Percentiles rank a stretch among this genome's conserved stretches.
These are phyloP conservation scores for Nelumbo lutea DNA, from an alignment of 164 flowering plant species.

Conservation along the genomic window DNA sequence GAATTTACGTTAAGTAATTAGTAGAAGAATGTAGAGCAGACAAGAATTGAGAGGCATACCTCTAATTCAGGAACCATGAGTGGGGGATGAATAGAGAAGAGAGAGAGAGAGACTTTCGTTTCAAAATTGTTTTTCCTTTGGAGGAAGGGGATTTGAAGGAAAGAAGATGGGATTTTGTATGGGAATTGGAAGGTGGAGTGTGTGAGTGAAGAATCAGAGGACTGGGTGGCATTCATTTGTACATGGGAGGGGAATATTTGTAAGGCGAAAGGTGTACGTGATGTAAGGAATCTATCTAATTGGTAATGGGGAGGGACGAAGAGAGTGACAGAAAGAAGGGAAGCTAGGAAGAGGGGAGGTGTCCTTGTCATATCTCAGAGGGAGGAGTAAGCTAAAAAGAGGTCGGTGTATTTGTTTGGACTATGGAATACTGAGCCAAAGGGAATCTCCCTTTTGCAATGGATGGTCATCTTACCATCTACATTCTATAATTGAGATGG, in stretches of 20 bases:
- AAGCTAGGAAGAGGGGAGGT: not conserved
- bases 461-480: conserved; percentile 18
- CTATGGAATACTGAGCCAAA: conserved; percentile 17
- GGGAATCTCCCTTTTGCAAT: conserved; percentile 37
- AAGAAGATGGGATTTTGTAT: conserved; percentile 12
- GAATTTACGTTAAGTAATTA: not conserved
- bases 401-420: conserved; percentile 20
- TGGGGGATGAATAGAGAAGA: not conserved
- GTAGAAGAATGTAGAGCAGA: not conserved
- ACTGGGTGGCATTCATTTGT: conserved; percentile 36
- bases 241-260: conserved; percentile 43
- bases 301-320: no score
- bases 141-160: conserved; percentile 3
- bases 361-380: not conserved
- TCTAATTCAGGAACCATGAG: conserved; percentile 59
- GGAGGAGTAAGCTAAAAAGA: not conserved
- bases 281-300: conserved; percentile 61
- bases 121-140: not conserved
- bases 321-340: no score
- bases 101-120: no score
- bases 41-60: conserved; percentile 27
- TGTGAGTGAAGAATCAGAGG: conserved; percentile 32
- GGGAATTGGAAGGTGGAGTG: conserved; percentile 18
- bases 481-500: conserved; percentile 13
- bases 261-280: conserved; percentile 57